phyloP scores from a whole-genome alignment of 179 eudicot genomes.

The Heliamphora pulchella region DNA sequence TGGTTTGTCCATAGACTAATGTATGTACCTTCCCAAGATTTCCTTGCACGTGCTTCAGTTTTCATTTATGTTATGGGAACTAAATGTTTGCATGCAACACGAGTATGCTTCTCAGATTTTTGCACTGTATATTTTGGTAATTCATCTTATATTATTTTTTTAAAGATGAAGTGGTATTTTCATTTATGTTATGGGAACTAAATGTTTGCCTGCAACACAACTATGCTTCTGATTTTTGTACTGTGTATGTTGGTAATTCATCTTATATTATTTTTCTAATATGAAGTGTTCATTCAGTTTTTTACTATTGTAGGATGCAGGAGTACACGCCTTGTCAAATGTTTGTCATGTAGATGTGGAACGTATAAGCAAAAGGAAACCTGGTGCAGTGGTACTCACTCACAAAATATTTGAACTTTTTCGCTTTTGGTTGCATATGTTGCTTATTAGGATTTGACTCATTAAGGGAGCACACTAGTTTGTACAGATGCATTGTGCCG shows the following conservation, averaged over 20 bases:
- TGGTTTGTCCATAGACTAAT: not conserved
- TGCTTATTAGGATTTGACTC: not conserved
- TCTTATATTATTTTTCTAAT: not conserved
- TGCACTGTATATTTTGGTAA: not conserved
- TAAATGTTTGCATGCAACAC: not conserved
- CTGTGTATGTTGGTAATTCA: not conserved
- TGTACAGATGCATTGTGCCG: not conserved
- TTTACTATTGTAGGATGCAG: conserved; percentile 60
- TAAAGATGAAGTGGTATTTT: not conserved
- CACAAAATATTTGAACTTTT: not conserved
- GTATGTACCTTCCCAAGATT: not conserved
- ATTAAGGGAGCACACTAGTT: not conserved
- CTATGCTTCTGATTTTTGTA: not conserved
- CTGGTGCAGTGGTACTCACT: conserved; percentile 82
- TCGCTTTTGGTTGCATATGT: conserved; percentile 1
- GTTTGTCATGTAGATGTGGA: conserved; percentile 94
- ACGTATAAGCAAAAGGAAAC: conserved; percentile 87
- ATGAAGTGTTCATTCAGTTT: conserved; percentile 2
- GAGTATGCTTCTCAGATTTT: not conserved
- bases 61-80: not conserved
- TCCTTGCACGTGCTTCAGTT: not conserved
- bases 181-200: not conserved
- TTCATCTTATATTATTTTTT: not conserved
- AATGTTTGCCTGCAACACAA: not conserved
- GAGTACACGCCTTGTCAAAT: conserved; percentile 96